Evolutionary conservation across 2,329 filamentous ascomycete species (phyloP).

Genomic region (Alternaria alternata): DNA sequence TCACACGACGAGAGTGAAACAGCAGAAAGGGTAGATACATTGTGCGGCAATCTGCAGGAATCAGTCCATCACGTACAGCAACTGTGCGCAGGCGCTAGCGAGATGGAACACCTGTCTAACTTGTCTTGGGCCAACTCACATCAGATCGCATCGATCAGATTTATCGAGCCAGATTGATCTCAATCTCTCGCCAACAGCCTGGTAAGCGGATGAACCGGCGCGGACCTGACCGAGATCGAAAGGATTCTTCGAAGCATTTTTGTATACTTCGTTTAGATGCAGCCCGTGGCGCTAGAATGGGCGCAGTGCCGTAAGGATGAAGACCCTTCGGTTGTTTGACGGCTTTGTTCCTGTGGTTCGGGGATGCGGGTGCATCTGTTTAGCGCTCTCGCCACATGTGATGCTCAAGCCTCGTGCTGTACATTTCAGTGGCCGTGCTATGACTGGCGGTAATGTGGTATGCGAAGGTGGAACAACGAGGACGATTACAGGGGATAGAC

Average conservation of each 20-base stretch:
- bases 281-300: background rate
- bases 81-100: background rate
- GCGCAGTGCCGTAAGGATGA: no score
- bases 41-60: background rate
- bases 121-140: background rate
- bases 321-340: background rate
- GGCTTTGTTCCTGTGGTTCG: background rate
- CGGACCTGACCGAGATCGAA: conserved; percentile 1
- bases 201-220: conserved; percentile 1
- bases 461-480: background rate
- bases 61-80: background rate
- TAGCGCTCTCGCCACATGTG: background rate
- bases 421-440: background rate
- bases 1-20: background rate
- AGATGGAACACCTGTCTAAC: background rate
- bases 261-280: background rate
- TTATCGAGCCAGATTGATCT: conserved; percentile 3
- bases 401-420: background rate
- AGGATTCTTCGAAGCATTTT: background rate
- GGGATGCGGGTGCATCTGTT: background rate
- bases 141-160: background rate
- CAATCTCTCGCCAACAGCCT: conserved; percentile 7
- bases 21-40: conserved; percentile 3
- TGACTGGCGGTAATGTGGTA: background rate
- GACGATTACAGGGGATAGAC: background rate